Conservation (phyloP, 495 filamentous ascomycete genomes). For the Cercophora scortea region DNA sequence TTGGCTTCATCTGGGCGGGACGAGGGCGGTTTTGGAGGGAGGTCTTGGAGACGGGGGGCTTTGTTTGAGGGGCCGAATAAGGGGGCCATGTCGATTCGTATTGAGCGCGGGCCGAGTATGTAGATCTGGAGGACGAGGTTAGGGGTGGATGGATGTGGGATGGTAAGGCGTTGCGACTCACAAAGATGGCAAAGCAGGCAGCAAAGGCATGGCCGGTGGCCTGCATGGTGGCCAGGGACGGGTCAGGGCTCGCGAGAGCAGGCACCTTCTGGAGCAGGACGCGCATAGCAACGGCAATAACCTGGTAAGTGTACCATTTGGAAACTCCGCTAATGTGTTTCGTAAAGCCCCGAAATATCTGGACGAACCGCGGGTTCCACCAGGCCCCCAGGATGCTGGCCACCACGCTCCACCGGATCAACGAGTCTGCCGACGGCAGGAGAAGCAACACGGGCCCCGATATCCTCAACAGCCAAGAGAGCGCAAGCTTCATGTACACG, state of each 20-base stretch:
- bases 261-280: conserved; percentile 44
- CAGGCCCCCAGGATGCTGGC: conserved; percentile 53
- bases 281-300: conserved; percentile 52
- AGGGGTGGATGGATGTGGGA: not conserved
- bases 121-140: conserved; percentile 23
- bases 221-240: conserved; percentile 27
- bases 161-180: conserved; percentile 28
- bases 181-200: conserved; percentile 44
- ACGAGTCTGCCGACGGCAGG: conserved; percentile 23
- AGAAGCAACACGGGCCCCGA: conserved; percentile 10
- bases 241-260: conserved; percentile 34
- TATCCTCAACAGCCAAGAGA: not conserved
- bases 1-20: conserved; percentile 12
- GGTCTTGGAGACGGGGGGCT: conserved; percentile 8
- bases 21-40: not conserved
- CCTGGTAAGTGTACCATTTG: conserved; percentile 63
- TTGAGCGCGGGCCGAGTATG: conserved; percentile 38
- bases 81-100: conserved; percentile 49
- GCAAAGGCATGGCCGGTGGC: conserved; percentile 50
- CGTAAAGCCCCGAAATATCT: conserved; percentile 54
- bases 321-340: conserved; percentile 56
- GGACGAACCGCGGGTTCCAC: conserved; percentile 69
- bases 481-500: not conserved
- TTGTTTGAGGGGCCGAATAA: conserved; percentile 38
- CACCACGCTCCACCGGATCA: conserved; percentile 41